phyloP scores from a whole-genome alignment of 768 basidiomycete genomes.

The Tylopilus cervinicoccineus region DNA sequence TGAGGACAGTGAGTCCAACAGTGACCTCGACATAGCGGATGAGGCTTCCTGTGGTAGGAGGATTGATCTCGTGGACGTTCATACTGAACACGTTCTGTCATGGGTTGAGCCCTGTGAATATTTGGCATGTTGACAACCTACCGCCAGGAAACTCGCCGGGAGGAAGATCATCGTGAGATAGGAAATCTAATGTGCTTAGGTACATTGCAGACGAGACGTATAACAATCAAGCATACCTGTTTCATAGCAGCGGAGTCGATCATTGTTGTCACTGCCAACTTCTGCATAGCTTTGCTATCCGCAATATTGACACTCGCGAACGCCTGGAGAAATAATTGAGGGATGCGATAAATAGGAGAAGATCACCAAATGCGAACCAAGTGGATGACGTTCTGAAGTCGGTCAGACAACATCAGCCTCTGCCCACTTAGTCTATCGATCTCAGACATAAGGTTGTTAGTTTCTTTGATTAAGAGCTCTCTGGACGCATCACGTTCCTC shows the following conservation, averaged over 20 bases:
- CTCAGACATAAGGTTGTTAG: slow-evolving; percentile 44
- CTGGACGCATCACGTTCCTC: slow-evolving; percentile 21
- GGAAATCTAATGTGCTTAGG: slow-evolving; percentile 30
- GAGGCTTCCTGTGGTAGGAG: slow-evolving; percentile 27
- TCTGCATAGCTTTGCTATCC: slow-evolving; percentile 49
- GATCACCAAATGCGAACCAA: slow-evolving; percentile 20
- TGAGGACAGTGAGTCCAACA: slow-evolving; percentile 45
- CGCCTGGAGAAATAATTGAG: slow-evolving; percentile 34
- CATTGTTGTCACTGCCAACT: slow-evolving; percentile 43
- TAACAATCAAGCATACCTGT: slow-evolving; percentile 17
- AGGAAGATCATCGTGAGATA: slow-evolving; percentile 62
- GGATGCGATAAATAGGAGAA: not conserved
- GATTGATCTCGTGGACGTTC: slow-evolving; percentile 31
- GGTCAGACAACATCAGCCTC: slow-evolving; percentile 29
- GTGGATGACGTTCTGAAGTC: slow-evolving; percentile 33
- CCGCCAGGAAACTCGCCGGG: slow-evolving; percentile 44
- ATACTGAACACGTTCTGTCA: slow-evolving; percentile 31
- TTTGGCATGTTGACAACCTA: slow-evolving; percentile 5
- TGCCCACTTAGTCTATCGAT: slow-evolving; percentile 42
- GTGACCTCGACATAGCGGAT: slow-evolving; percentile 38
- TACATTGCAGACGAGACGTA: not conserved
- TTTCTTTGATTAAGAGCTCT: slow-evolving; percentile 43
- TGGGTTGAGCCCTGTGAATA: slow-evolving; percentile 5
- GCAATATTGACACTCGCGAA: slow-evolving; percentile 55
- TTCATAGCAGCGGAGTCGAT: slow-evolving; percentile 41